These are phyloP conservation scores for Trichoderma afroharzianum DNA, from an alignment of 2,329 filamentous ascomycete genomes.

Conservation along the genomic window DNA sequence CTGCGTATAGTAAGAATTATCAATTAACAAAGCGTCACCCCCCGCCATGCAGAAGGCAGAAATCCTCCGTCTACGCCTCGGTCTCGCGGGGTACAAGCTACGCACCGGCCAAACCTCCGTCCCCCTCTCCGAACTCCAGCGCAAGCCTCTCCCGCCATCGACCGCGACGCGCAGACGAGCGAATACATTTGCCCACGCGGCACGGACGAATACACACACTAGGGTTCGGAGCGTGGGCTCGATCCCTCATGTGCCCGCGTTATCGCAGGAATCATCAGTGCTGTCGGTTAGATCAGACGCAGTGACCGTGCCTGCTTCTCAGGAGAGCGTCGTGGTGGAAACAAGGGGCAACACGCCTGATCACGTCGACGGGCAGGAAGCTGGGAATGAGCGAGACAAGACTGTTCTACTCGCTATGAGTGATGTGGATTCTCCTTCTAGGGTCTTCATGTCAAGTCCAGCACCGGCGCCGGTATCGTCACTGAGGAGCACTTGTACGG, in stretches of 20 bases:
- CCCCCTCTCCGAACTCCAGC: slow-evolving; percentile 58
- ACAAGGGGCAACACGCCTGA: slow-evolving; percentile 9
- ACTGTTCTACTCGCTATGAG: not conserved
- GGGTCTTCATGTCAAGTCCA: not conserved
- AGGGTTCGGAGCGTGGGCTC: not conserved
- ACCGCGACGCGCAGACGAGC: slow-evolving; percentile 10
- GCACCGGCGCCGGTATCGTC: not conserved
- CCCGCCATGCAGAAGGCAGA: slow-evolving; percentile 52
- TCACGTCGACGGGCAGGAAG: not conserved
- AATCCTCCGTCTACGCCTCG: slow-evolving; percentile 63
- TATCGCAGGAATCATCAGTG: not conserved
- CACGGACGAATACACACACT: not conserved
- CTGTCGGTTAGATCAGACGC: not conserved
- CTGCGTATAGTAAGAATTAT: not conserved
- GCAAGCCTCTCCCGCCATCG: slow-evolving; percentile 28
- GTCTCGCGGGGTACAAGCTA: slow-evolving; percentile 71
- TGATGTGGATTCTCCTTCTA: not conserved
- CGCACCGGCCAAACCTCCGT: slow-evolving; percentile 67
- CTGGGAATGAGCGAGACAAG: not conserved
- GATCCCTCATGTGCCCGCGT: not conserved
- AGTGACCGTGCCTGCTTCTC: not conserved
- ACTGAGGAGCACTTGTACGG: slow-evolving; percentile 3
- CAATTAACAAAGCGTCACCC: not conserved
- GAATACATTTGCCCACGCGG: not conserved
- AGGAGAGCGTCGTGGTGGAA: slow-evolving; percentile 9